These are phyloP conservation scores for Parachaetomium inaequale DNA, from an alignment of 495 filamentous ascomycete species.

Conservation along the genomic window DNA sequence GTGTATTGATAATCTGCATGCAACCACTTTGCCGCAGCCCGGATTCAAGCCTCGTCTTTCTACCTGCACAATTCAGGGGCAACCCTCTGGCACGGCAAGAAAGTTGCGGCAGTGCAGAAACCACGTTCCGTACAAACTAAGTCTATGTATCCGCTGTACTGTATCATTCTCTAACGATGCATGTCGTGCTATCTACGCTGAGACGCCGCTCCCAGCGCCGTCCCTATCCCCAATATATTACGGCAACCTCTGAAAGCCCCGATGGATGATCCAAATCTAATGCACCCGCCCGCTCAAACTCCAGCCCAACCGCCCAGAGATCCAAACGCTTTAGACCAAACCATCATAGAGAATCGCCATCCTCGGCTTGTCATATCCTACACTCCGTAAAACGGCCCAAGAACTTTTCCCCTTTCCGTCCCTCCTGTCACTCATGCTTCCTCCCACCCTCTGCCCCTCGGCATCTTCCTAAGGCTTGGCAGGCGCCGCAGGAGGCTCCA, in stretches of 20 bases:
- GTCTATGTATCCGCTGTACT: background rate
- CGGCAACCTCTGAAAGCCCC: background rate
- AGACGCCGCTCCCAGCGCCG: background rate
- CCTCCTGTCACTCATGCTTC: background rate
- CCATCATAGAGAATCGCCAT: background rate
- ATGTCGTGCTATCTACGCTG: background rate
- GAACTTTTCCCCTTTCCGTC: background rate
- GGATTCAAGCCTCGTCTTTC: too few relatives aligned
- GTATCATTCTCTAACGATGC: background rate
- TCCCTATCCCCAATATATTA: background rate
- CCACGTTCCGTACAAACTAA: too few relatives aligned
- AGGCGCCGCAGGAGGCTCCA: slow-evolving; percentile 49
- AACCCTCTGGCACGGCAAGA: too few relatives aligned
- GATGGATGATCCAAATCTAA: slow-evolving; percentile 6
- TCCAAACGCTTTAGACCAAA: background rate
- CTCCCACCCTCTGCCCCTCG: background rate
- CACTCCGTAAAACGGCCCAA: background rate
- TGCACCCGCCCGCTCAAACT: slow-evolving; percentile 1
- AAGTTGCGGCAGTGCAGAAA: too few relatives aligned
- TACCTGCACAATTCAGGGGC: too few relatives aligned
- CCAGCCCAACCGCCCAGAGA: background rate
- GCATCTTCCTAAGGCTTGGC: slow-evolving; percentile 11
- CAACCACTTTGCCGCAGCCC: too few relatives aligned
- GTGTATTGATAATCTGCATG: too few relatives aligned
- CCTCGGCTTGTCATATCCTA: slow-evolving; percentile 1